Evolutionary conservation across 129 eudicot species (phyloP).

Genomic region (Ambrosia artemisiifolia): DNA sequence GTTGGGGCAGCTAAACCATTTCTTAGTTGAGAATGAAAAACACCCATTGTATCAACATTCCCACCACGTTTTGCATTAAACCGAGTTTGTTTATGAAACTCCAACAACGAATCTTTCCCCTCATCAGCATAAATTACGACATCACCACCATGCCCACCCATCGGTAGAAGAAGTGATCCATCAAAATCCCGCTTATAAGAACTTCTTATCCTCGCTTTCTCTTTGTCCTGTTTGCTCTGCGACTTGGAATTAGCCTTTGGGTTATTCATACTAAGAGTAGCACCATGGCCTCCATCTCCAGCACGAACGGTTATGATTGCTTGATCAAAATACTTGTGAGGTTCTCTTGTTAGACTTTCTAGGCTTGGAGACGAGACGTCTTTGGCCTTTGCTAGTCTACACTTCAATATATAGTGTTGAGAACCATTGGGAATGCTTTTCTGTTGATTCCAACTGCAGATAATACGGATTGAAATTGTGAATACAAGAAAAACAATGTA

Average conservation of each 20-base stretch:
- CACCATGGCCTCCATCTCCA: slow-evolving; percentile 98
- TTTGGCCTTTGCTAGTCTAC: slow-evolving; percentile 58
- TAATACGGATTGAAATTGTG: neutral
- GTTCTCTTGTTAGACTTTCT: slow-evolving; percentile 55
- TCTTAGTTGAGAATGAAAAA: slow-evolving; percentile 53
- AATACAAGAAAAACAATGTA: neutral
- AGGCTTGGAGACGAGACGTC: slow-evolving; percentile 49
- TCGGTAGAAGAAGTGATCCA: slow-evolving; percentile 84
- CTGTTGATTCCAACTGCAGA: slow-evolving; percentile 41
- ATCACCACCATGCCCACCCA: slow-evolving; percentile 97
- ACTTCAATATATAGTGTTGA: slow-evolving; percentile 25
- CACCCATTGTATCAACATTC: slow-evolving; percentile 92
- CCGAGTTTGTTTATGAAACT: slow-evolving; percentile 63
- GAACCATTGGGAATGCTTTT: slow-evolving; percentile 20
- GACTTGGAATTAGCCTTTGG: slow-evolving; percentile 51
- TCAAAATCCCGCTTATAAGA: slow-evolving; percentile 83
- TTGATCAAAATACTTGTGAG: slow-evolving; percentile 90
- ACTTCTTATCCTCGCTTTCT: slow-evolving; percentile 49
- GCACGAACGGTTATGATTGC: slow-evolving; percentile 82
- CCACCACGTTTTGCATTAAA: slow-evolving; percentile 93
- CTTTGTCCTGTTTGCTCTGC: slow-evolving; percentile 47
- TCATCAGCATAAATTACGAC: slow-evolving; percentile 88
- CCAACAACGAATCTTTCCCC: slow-evolving; percentile 69
- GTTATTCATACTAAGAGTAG: slow-evolving; percentile 57
- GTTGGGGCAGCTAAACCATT: slow-evolving; percentile 68